phyloP scores from a whole-genome alignment of 2,329 filamentous ascomycete species.

The Fusarium redolens region DNA sequence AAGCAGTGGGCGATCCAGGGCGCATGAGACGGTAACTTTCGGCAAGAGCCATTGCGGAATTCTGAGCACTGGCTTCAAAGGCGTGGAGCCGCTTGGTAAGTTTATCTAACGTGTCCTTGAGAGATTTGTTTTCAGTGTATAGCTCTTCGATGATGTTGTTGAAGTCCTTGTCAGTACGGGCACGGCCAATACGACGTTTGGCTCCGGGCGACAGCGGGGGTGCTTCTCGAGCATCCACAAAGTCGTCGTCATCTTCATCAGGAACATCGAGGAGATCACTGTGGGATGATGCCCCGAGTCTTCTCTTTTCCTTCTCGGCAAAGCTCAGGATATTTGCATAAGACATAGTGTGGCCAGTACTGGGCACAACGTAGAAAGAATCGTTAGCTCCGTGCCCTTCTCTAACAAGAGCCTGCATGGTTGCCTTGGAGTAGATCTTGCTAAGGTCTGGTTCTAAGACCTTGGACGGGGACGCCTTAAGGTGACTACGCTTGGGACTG shows the following conservation, averaged over 20 bases:
- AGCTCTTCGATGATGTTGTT: slow-evolving; percentile 87
- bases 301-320: slow-evolving; percentile 73
- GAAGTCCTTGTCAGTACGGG: slow-evolving; percentile 57
- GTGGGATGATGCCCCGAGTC: slow-evolving; percentile 64
- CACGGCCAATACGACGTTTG: slow-evolving; percentile 55
- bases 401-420: slow-evolving; percentile 80
- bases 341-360: slow-evolving; percentile 88
- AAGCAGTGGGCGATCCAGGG: slow-evolving; percentile 63
- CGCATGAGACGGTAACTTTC: slow-evolving; percentile 79
- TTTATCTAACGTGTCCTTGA: slow-evolving; percentile 87
- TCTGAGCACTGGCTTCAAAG: slow-evolving; percentile 93
- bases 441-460: slow-evolving; percentile 74
- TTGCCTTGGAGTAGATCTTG: slow-evolving; percentile 86
- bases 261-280: slow-evolving; percentile 59
- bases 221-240: slow-evolving; percentile 86
- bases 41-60: slow-evolving; percentile 84
- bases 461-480: slow-evolving; percentile 48
- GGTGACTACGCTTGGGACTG: slow-evolving; percentile 53
- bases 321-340: slow-evolving; percentile 89
- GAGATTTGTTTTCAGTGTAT: slow-evolving; percentile 84
- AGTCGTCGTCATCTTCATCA: slow-evolving; percentile 83
- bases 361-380: slow-evolving; percentile 95
- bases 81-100: slow-evolving; percentile 88
- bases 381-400: slow-evolving; percentile 73
- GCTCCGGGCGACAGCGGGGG: slow-evolving; percentile 58